Evolutionary conservation across 2,329 filamentous ascomycete genomes (phyloP).

Genomic region (Fusarium dlaminii): DNA sequence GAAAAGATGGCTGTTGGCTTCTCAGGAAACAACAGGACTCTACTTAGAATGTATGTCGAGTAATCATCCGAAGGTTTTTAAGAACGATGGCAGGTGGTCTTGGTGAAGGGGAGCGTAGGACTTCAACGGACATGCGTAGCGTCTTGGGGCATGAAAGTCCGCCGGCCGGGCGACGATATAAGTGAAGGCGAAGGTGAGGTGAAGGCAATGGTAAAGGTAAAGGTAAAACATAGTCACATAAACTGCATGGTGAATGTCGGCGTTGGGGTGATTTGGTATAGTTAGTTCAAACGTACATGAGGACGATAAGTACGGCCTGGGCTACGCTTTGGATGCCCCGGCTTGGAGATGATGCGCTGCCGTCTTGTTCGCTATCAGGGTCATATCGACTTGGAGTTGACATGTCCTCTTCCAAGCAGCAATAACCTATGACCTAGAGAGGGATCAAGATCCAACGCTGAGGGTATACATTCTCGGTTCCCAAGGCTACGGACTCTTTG

Average conservation of each 20-base stretch:
- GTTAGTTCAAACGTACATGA: neutral
- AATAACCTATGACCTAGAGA: neutral
- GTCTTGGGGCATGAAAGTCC: constrained; percentile 20
- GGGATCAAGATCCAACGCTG: neutral
- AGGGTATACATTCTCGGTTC: neutral
- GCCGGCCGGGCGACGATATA: constrained; percentile 14
- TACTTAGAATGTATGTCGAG: constrained; percentile 47
- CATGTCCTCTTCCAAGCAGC: neutral
- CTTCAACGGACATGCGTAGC: constrained; percentile 34
- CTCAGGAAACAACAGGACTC: constrained; percentile 33
- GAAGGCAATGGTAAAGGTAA: neutral
- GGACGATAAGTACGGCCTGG: neutral
- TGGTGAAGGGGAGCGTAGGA: constrained; percentile 41
- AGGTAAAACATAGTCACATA: constrained; percentile 9
- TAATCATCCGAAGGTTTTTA: constrained; percentile 44
- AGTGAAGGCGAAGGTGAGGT: constrained; percentile 15
- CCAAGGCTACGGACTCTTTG: neutral
- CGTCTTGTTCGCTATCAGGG: neutral
- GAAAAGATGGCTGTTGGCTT: constrained; percentile 24
- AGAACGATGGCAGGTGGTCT: constrained; percentile 39
- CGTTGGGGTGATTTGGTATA: constrained; percentile 18
- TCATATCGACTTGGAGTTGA: neutral
- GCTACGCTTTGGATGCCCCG: neutral
- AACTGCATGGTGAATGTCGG: constrained; percentile 20
- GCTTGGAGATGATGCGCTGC: neutral